Conservation (phyloP, 2,329 filamentous ascomycete genomes). For the Harringtonia lauricola region DNA sequence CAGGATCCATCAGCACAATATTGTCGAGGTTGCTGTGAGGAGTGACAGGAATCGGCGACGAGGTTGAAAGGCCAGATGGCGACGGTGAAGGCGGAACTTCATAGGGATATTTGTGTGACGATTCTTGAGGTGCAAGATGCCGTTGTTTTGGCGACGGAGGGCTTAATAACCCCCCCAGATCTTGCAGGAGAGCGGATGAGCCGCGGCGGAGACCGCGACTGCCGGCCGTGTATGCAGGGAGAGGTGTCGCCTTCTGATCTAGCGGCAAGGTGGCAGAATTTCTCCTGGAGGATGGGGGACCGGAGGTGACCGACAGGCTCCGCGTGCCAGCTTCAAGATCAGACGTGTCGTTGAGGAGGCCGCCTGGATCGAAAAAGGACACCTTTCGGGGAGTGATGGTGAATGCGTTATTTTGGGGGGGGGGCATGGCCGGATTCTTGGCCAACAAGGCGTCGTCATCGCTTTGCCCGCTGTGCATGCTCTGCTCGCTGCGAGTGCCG, state of each 20-base stretch:
- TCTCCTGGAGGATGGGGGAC: conserved; percentile 19
- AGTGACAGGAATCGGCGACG: not conserved
- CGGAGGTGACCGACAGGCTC: conserved; percentile 32
- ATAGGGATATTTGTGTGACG: not conserved
- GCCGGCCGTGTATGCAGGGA: conserved; percentile 28
- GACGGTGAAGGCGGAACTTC: not conserved
- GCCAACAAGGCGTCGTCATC: conserved; percentile 34
- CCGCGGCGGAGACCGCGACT: conserved; percentile 37
- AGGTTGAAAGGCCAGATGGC: not conserved
- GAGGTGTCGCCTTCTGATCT: conserved; percentile 27
- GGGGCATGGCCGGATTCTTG: conserved; percentile 21
- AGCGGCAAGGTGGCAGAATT: conserved; percentile 17
- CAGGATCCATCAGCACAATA: conserved; percentile 10
- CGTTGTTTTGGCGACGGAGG: conserved; percentile 26
- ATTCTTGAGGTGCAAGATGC: conserved; percentile 29
- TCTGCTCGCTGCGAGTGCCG: conserved; percentile 19
- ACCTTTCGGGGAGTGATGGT: conserved; percentile 44
- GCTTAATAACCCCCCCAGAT: conserved; percentile 42
- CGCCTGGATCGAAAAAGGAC: conserved; percentile 79
- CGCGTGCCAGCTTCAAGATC: conserved; percentile 15
- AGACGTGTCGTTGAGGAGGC: conserved; percentile 45
- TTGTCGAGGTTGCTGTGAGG: conserved; percentile 1
- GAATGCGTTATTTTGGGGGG: conserved; percentile 27
- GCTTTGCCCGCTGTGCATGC: conserved; percentile 21
- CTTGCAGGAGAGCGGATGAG: conserved; percentile 46